A percentile compares a stretch with the other conserved stretches of the same genome.
phyloP scores from a whole-genome alignment of 768 basidiomycete species.

The Cystobasidium ongulense region DNA sequence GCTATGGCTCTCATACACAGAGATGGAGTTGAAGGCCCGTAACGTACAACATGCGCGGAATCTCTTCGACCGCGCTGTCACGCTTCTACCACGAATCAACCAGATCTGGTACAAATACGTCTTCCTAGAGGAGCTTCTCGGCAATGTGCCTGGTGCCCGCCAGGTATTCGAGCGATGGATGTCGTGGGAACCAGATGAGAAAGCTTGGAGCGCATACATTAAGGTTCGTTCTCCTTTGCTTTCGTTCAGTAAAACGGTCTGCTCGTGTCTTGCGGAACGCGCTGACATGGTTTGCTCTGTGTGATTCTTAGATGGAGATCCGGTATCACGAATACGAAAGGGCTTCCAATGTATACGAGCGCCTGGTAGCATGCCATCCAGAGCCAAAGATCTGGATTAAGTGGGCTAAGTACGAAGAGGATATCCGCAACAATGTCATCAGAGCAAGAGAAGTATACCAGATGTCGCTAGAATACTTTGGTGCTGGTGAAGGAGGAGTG shows the following conservation, averaged over 20 bases:
- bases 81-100: constrained; percentile 88
- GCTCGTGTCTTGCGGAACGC: not conserved
- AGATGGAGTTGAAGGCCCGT: constrained; percentile 95
- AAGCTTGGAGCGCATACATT: constrained; percentile 99
- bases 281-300: not conserved
- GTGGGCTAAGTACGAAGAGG: constrained; percentile 62
- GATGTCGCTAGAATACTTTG: constrained; percentile 79
- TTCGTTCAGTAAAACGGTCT: not conserved
- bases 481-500: constrained; percentile 46
- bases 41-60: constrained; percentile 97
- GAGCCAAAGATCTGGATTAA: constrained; percentile 60
- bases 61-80: constrained; percentile 92
- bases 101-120: constrained; percentile 99
- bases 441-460: constrained; percentile 81
- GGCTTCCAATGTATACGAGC: constrained; percentile 84
- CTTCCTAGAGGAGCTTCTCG: constrained; percentile 90
- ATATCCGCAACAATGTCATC: constrained; percentile 55
- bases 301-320: constrained; percentile 76
- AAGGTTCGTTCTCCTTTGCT: constrained; percentile 56
- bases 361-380: constrained; percentile 61
- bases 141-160: constrained; percentile 89
- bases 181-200: constrained; percentile 99
- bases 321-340: constrained; percentile 85
- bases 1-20: constrained; percentile 87
- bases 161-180: constrained; percentile 99